Base-by-base conservation (phyloP, 176 grass and related monocot species). In the Musa itinerans region DNA sequence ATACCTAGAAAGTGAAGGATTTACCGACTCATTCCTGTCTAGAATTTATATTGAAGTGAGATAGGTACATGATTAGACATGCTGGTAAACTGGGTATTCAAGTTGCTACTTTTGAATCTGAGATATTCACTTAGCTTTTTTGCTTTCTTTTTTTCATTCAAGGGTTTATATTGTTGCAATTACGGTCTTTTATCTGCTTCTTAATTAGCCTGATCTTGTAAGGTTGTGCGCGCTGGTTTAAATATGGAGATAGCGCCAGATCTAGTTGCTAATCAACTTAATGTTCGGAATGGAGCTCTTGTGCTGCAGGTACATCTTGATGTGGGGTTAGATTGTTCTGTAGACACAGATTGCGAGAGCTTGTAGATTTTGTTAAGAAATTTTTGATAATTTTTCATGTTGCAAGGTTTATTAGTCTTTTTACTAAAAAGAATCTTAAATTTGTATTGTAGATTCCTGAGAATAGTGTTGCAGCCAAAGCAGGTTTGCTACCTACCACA, bases 211-310 rank as follows among this genome's bases (percentile, higher is more conserved):
- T 87, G n/a, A 8, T 85, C 24, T 80, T 74, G 34, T 72, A 83
- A 94, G 95, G 95, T 89, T 57, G 80, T 86, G 0, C 86, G 85
- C 76, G 84, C 88, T 79, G 78, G 84, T 23, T 85, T 99, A 76
- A 89, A 99, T 66, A 76, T 92, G 76, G 95, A 99, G 13, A 94
- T 99, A 70, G 95, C 95, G 73, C 83, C 88, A 10, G 86, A 99
- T 86, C 87, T 82, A 69, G 73, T 99, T 66, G 86, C 91, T 52
- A 94, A 99, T 76, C 95, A 94, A 81, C 84, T 99, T 58, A 94
- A 99, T 75, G 95, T 92, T 81, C 91, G 81, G 11, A 91, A 83
- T 23, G 95, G 95, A 59, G 88, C 88, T 84, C 90, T 89, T 78
- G 86, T 99, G 68, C 74, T 99, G 16, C 72, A 91, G 90, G 88